Conservation (phyloP, 345 rosid species). For the Populus simonii region DNA sequence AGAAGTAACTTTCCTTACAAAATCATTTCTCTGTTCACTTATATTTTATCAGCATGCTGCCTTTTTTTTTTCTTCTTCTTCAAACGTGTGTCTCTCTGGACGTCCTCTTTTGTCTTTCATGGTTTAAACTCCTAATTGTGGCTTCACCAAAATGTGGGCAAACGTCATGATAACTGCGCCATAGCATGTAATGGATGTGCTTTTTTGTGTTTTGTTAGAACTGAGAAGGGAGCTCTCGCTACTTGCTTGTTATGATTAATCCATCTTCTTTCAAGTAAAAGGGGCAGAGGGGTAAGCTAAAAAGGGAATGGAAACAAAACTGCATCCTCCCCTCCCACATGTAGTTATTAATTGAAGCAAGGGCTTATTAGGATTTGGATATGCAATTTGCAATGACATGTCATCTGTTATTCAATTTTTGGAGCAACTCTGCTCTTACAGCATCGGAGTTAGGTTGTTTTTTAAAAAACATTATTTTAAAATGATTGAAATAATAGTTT, state of each 20-base stretch:
- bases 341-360: not conserved
- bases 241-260: not conserved
- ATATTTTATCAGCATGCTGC: not conserved
- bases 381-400: slow-evolving; percentile 19
- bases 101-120: not conserved
- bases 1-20: slow-evolving; percentile 9
- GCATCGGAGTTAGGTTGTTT: not conserved
- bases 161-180: not conserved
- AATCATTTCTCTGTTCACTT: slow-evolving; percentile 9
- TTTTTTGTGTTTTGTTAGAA: not conserved
- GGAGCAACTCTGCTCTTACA: slow-evolving; percentile 20
- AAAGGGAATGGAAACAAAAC: not conserved
- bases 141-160: not conserved
- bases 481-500: too few relatives aligned
- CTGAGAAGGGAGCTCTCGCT: not conserved
- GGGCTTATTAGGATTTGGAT: slow-evolving; percentile 9
- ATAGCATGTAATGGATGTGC: not conserved
- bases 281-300: not conserved
- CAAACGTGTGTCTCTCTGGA: not conserved
- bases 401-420: slow-evolving; percentile 25
- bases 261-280: not conserved
- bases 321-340: not conserved
- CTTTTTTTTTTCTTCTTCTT: not conserved
- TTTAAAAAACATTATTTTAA: too few relatives aligned
- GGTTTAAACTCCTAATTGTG: not conserved